phyloP scores from a whole-genome alignment of 176 grass and related monocot genomes.

The Raddia distichophylla region DNA sequence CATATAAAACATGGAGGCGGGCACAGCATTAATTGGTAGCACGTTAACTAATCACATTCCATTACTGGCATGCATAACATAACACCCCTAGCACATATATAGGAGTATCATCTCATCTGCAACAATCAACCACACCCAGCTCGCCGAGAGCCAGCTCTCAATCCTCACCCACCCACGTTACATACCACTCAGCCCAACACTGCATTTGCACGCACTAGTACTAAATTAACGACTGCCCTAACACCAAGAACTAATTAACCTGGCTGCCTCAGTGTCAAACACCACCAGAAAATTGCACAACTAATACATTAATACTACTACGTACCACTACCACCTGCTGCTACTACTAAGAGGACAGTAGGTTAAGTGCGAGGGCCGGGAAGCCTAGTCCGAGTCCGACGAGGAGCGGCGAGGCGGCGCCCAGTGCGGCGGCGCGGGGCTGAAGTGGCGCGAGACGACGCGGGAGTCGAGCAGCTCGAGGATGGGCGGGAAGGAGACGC shows the following conservation, averaged over 20 bases:
- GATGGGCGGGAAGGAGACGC: constrained; percentile 68
- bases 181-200: constrained; percentile 22
- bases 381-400: not conserved
- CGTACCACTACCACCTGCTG: too few relatives aligned
- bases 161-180: constrained; percentile 34
- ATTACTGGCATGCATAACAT: not conserved
- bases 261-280: not conserved
- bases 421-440: constrained; percentile 57
- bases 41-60: constrained; percentile 35
- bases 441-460: constrained; percentile 63
- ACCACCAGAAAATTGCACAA: not conserved
- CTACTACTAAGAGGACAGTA: not conserved
- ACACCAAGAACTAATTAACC: not conserved
- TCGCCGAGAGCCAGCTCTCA: too few relatives aligned
- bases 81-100: not conserved
- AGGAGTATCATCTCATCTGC: not conserved
- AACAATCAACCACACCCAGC: constrained; percentile 10
- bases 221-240: constrained; percentile 18
- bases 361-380: too few relatives aligned
- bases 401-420: not conserved
- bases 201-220: not conserved
- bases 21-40: not conserved
- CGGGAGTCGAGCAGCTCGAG: constrained; percentile 70
- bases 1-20: not conserved
- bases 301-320: too few relatives aligned